Conservation (phyloP, 1,139 yeast genomes). For the Scheffersomyces cryptocercus region DNA sequence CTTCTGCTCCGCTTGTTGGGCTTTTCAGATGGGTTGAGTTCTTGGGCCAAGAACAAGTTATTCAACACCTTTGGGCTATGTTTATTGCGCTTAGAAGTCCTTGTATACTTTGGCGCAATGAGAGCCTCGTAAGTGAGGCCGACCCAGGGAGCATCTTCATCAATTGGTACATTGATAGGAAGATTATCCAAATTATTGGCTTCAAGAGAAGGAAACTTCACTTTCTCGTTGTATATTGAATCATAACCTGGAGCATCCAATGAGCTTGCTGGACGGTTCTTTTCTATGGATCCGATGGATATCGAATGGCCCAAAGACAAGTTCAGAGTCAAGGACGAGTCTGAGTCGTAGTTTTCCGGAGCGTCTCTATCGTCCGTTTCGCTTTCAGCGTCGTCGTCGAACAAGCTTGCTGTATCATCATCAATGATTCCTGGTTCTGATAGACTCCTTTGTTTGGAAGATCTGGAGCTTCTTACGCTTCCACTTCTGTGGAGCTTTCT, state of each 20-base stretch:
- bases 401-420: constrained; percentile 11
- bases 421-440: constrained; percentile 9
- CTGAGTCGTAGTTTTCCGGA: constrained; percentile 1
- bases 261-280: background rate
- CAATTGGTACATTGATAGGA: background rate
- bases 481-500: constrained; percentile 1
- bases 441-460: constrained; percentile 5
- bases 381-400: constrained; percentile 12
- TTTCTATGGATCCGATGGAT: background rate
- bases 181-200: background rate
- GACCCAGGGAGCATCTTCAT: constrained; percentile 27
- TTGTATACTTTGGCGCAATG: constrained; percentile 55
- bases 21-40: constrained; percentile 39
- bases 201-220: constrained; percentile 1
- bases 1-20: background rate
- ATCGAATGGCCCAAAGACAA: background rate
- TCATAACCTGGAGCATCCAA: background rate
- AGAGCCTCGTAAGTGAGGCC: constrained; percentile 42
- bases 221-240: background rate
- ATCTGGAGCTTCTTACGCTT: constrained; percentile 3
- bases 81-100: constrained; percentile 45
- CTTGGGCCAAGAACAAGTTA: constrained; percentile 79
- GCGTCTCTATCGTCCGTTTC: constrained; percentile 7
- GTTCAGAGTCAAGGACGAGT: constrained; percentile 3
- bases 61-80: constrained; percentile 48